phyloP scores from a whole-genome alignment of 139 green algal species.

The Volvox africanus region DNA sequence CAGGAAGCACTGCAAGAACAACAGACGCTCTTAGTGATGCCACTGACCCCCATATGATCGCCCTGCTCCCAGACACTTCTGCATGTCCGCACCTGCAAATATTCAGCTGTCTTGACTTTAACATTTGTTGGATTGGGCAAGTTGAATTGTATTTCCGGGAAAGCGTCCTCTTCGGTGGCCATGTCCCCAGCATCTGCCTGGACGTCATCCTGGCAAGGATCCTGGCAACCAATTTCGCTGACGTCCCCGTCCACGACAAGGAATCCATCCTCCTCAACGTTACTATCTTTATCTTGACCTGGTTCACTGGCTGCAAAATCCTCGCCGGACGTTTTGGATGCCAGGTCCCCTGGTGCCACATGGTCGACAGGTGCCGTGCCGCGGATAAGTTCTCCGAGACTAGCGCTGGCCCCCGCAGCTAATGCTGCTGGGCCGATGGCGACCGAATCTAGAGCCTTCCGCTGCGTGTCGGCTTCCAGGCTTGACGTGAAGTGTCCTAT shows the following conservation, averaged over 20 bases:
- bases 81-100: slow-evolving; percentile 74
- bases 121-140: slow-evolving; percentile 51
- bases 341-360: not conserved
- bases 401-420: not conserved
- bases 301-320: not conserved
- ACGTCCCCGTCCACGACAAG: not conserved
- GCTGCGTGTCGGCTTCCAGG: not conserved
- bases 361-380: no score
- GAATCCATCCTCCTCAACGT: slow-evolving; percentile 1
- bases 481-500: not conserved
- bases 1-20: not conserved
- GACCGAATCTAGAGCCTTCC: not conserved
- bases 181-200: not conserved
- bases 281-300: not conserved
- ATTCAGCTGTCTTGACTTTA: slow-evolving; percentile 65
- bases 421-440: not conserved
- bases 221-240: not conserved
- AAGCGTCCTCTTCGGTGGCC: slow-evolving; percentile 6
- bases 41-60: not conserved
- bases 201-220: not conserved
- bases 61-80: no score
- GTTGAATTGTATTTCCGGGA: slow-evolving; percentile 49
- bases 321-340: not conserved
- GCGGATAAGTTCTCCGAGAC: no score
- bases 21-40: not conserved